phyloP scores from a whole-genome alignment of 371 early-diverging fungal species.

The Blastocladiella emersonii region DNA sequence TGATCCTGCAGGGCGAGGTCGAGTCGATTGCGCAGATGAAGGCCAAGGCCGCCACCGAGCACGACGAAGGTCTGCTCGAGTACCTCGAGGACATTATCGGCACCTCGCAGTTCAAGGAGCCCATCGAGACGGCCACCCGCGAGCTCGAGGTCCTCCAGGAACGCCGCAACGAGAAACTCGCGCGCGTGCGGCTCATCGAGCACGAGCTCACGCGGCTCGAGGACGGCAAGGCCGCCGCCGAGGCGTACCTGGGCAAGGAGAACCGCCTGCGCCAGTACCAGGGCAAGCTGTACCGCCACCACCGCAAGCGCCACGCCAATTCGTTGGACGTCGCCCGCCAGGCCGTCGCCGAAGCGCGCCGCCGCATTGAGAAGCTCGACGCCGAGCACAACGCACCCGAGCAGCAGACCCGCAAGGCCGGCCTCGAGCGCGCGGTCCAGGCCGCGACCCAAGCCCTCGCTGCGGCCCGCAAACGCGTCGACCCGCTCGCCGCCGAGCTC shows the following conservation, averaged over 20 bases:
- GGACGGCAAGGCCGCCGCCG: conserved; percentile 16
- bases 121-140: conserved; percentile 61
- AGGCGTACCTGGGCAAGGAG: neutral
- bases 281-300: neutral
- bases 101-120: conserved; percentile 74
- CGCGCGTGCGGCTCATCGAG: conserved; percentile 71
- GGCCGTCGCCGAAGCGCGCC: too few species aligned
- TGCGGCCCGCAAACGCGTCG: too few species aligned
- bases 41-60: conserved; percentile 80
- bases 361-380: too few species aligned
- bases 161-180: conserved; percentile 66
- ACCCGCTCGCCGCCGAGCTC: too few species aligned
- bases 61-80: conserved; percentile 95
- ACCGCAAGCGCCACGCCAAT: neutral
- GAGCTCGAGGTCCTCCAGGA: conserved; percentile 59
- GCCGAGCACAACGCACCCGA: neutral
- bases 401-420: neutral
- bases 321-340: too few species aligned
- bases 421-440: neutral
- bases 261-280: neutral
- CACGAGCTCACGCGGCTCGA: conserved; percentile 63
- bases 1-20: conserved; percentile 99
- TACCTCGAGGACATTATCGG: conserved; percentile 99
- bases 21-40: conserved; percentile 99
- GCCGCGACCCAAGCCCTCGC: neutral